A percentile compares a stretch with the other conserved stretches of the same genome.
Evolutionary conservation across 2,329 filamentous ascomycete genomes (phyloP).

Genomic region (Phoma sp.): DNA sequence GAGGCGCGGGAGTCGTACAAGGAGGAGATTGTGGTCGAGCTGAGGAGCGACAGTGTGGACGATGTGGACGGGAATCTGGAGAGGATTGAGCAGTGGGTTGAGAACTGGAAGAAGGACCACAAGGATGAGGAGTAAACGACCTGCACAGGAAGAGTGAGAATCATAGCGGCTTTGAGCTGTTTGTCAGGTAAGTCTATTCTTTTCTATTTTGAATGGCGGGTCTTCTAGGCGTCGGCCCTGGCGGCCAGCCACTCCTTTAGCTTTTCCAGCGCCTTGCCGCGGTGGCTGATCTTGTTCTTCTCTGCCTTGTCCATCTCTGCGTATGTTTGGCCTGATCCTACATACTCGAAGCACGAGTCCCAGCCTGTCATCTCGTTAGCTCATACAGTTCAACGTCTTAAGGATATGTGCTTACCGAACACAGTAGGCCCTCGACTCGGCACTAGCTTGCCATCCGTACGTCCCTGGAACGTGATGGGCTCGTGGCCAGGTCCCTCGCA

Average conservation of each 20-base stretch:
- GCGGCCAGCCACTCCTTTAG: slow-evolving; percentile 78
- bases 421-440: slow-evolving; percentile 77
- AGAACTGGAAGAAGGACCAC: slow-evolving; percentile 79
- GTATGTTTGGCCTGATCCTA: slow-evolving; percentile 74
- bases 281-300: slow-evolving; percentile 94
- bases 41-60: slow-evolving; percentile 82
- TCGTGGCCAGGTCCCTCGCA: slow-evolving; percentile 84
- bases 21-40: slow-evolving; percentile 85
- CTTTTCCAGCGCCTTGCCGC: slow-evolving; percentile 84
- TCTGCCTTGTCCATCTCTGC: slow-evolving; percentile 90
- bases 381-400: background rate
- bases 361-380: slow-evolving; percentile 68
- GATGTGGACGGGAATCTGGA: slow-evolving; percentile 91
- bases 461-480: slow-evolving; percentile 88
- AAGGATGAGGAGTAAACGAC: slow-evolving; percentile 34
- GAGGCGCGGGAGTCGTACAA: slow-evolving; percentile 90
- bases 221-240: slow-evolving; percentile 34
- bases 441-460: slow-evolving; percentile 86
- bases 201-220: background rate
- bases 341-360: slow-evolving; percentile 95
- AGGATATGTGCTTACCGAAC: slow-evolving; percentile 72
- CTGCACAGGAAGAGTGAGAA: background rate
- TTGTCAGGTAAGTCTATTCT: slow-evolving; percentile 9
- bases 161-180: background rate
- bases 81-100: slow-evolving; percentile 81